These are phyloP conservation scores for Daldinia childiae DNA, from an alignment of 495 filamentous ascomycete species.

Conservation along the genomic window DNA sequence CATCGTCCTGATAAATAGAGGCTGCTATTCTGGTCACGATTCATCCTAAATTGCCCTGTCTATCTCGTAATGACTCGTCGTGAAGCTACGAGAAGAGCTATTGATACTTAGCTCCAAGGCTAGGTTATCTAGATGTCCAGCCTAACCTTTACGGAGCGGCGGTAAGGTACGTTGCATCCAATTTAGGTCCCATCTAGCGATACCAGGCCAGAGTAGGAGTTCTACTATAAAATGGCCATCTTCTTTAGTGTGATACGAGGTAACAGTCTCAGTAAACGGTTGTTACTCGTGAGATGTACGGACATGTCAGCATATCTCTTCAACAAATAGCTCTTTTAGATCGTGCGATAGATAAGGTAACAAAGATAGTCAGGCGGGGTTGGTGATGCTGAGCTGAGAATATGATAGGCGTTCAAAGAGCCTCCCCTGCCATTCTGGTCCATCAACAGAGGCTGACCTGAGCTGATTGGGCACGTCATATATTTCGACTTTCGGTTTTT, in stretches of 20 bases:
- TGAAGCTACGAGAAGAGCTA: conserved; percentile 2
- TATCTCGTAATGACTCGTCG: conserved; percentile 31
- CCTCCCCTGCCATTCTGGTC: conserved; percentile 27
- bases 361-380: conserved; percentile 38
- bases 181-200: conserved; percentile 20
- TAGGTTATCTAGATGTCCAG: conserved; percentile 22
- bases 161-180: conserved; percentile 40
- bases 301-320: conserved; percentile 20
- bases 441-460: conserved; percentile 33
- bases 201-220: conserved; percentile 6
- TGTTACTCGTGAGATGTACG: conserved; percentile 30
- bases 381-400: conserved; percentile 23
- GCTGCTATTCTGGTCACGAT: conserved; percentile 17
- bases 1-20: conserved; percentile 9
- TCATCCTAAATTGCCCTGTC: conserved; percentile 14
- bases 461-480: conserved; percentile 44
- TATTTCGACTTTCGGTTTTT: conserved; percentile 42
- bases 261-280: conserved; percentile 27
- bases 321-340: conserved; percentile 37
- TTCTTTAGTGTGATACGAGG: conserved; percentile 36
- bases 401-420: conserved; percentile 39
- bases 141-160: conserved; percentile 26
- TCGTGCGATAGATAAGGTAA: conserved; percentile 44
- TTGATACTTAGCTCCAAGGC: conserved; percentile 19
- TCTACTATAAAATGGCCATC: conserved; percentile 13